Base-by-base conservation (phyloP, 2,329 filamentous ascomycete species). In the Clathrospora elynae region DNA sequence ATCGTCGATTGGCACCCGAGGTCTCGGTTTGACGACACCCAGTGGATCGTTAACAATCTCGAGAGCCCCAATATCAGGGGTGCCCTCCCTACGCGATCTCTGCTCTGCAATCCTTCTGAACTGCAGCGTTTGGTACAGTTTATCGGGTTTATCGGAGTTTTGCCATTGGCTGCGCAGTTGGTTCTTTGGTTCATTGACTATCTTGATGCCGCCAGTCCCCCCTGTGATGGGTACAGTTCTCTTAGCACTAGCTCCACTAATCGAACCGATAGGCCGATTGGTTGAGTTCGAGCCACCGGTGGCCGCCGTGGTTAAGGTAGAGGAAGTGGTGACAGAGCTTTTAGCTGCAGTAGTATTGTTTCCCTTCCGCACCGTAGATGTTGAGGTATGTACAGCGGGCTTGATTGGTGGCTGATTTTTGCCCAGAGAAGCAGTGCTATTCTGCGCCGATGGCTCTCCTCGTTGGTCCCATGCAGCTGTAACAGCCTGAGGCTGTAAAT, bases 101-200 rank as follows among this genome's bases (percentile, higher is more conserved):
- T 57, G 50, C 6, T 59, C 52, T 11, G 62, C 65, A 18, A 42
- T 46, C 5, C 28, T 11, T 13, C 53, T 37, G 37, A 35, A 58
- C 3, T 51, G 34, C 11, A 64, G 9, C 7, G 45, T 67, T 0
- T 7, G 40, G 29, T 51, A 70, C 1, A 39, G 47, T 6, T 46
- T 52, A n/a, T n/a, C n/a, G n/a, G n/a, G n/a, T 3, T 53, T 44
- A 2, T 46, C 44, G n/a, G n/a, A n/a, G 3, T 53, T 51, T 12
- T 47, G 39, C 53, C 49, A 56, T 28, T 22, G 32, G 22, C 41
- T 54, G 26, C 37, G 55, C 2, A 22, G 26, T 3, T 39, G 35
- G 2, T 31, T 22, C 11, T 49, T 55, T 1, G 55, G 53, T 24
- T 63, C 7, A 24, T 70, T 63, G 18, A 64, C 43, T 4, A 68